These are phyloP conservation scores for Solanum hybrid DNA, from an alignment of 305 asterid genomes.

Conservation along the genomic window DNA sequence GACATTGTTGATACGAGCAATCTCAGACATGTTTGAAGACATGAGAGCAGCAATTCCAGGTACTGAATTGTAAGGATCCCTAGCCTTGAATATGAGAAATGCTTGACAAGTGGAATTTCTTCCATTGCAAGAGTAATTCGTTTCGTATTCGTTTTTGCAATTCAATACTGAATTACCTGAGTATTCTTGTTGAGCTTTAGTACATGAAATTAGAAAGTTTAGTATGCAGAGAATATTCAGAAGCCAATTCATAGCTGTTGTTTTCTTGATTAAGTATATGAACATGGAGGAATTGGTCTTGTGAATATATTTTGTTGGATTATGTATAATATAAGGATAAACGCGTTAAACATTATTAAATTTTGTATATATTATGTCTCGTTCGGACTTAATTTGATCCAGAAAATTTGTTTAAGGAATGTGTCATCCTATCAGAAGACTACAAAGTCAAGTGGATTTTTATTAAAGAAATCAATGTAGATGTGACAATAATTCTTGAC, in stretches of 20 bases:
- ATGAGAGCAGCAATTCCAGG: constrained; percentile 36
- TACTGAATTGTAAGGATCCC: constrained; percentile 30
- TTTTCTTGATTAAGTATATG: neutral
- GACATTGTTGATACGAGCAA: constrained; percentile 31
- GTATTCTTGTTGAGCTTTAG: constrained; percentile 36
- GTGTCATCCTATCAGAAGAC: neutral
- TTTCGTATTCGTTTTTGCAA: constrained; percentile 13
- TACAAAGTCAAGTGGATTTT: neutral
- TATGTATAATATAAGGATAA: constrained; percentile 14
- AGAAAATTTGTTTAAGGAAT: neutral
- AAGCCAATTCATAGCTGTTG: constrained; percentile 20
- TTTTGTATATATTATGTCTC: neutral
- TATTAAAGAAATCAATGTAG: neutral
- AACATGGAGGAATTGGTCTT: neutral
- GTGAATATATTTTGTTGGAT: constrained; percentile 5
- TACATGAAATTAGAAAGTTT: constrained; percentile 11
- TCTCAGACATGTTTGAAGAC: constrained; percentile 29
- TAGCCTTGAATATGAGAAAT: constrained; percentile 44
- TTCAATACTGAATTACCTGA: constrained; percentile 24
- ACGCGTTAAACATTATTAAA: constrained; percentile 27
- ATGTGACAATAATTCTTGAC: neutral
- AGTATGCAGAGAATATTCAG: constrained; percentile 10
- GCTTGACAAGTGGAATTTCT: constrained; percentile 31
- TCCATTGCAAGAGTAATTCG: constrained; percentile 32
- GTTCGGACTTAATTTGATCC: neutral